These are phyloP conservation scores for Yamadazyma kanchanaburiensis DNA, from an alignment of 1,139 yeast species.

Conservation along the genomic window DNA sequence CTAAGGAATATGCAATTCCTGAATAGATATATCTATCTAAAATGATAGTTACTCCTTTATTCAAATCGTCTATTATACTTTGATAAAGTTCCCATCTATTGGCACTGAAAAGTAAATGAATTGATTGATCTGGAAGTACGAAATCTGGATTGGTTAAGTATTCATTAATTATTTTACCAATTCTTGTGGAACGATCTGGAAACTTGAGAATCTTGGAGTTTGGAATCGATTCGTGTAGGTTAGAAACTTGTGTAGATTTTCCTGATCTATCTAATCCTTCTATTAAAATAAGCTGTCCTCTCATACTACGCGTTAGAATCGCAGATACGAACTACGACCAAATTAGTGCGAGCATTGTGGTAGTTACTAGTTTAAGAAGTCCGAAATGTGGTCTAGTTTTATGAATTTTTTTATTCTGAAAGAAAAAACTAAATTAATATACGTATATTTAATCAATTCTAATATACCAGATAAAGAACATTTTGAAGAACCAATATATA, in stretches of 20 bases:
- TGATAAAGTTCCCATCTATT: slow-evolving; percentile 85
- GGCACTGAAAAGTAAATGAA: slow-evolving; percentile 87
- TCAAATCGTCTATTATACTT: slow-evolving; percentile 43
- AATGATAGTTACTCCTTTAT: slow-evolving; percentile 57
- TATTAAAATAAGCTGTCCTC: slow-evolving; percentile 76
- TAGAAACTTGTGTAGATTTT: slow-evolving; percentile 79
- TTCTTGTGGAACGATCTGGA: slow-evolving; percentile 81
- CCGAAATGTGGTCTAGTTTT: too few relatives aligned
- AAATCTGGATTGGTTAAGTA: slow-evolving; percentile 57
- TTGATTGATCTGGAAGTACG: slow-evolving; percentile 65
- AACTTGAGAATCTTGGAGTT: slow-evolving; percentile 60
- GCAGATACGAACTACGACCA: too few relatives aligned
- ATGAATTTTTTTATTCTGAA: too few relatives aligned
- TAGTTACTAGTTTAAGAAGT: too few relatives aligned
- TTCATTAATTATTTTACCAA: slow-evolving; percentile 74
- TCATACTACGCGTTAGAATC: slow-evolving; percentile 12
- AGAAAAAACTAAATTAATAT: too few relatives aligned
- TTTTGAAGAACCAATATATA: too few relatives aligned
- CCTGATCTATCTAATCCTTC: slow-evolving; percentile 97
- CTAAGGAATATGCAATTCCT: slow-evolving; percentile 88
- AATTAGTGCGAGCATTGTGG: too few relatives aligned
- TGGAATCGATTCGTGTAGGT: slow-evolving; percentile 38
- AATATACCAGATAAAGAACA: too few relatives aligned
- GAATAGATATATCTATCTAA: slow-evolving; percentile 89
- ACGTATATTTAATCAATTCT: too few relatives aligned